Evolutionary conservation across 108 stramenopile genomes (phyloP), one percentile per base, ranked within the genome.

Genomic region (Pseudonitzschia multiseries): DNA sequence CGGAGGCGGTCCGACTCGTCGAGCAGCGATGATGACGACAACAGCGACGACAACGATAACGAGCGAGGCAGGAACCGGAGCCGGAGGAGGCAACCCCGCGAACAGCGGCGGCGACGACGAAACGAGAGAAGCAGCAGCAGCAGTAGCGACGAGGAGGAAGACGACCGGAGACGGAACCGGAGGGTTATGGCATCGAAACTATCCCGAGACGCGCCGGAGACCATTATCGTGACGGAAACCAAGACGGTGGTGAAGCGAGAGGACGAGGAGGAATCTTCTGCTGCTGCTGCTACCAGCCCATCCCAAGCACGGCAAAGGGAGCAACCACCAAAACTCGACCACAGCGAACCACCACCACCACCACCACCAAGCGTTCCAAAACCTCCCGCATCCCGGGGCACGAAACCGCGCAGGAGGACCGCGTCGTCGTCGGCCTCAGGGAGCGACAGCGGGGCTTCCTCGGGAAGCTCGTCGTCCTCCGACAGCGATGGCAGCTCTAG

Each of bases 381-480:
- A 40, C 67, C 36, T 21, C 46, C 0, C 24, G 14, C 3, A 54
- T n/a, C 65, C 20, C 67, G 40, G 17, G 26, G 40, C 18, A 26
- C 0, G 0, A 41, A 65, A 36, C 22, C 64, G 40, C 17, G 36
- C 2, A 36, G 36, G 6, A 2, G 36, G 4, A 6, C 36, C 2
- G 2, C 36, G 6, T 36, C 36, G 36, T 36, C 36, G 4, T 36
- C 36, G 36, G 2, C 36, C 36, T 36, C 36, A 2, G 36, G 36
- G 36, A 36, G 36, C 40, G 44, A 44, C 27, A n/a, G n/a, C n/a
- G n/a, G n/a, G n/a, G n/a, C n/a, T n/a, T n/a, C n/a, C n/a, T n/a
- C n/a, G n/a, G n/a, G n/a, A n/a, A n/a, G 42, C 42, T 42, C n/a
- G n/a, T 80, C 82, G 20, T 83, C 84, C 27, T 75, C 77, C 20